Conservation (phyloP, 208 protist species). For the Porcisia hertigi region DNA sequence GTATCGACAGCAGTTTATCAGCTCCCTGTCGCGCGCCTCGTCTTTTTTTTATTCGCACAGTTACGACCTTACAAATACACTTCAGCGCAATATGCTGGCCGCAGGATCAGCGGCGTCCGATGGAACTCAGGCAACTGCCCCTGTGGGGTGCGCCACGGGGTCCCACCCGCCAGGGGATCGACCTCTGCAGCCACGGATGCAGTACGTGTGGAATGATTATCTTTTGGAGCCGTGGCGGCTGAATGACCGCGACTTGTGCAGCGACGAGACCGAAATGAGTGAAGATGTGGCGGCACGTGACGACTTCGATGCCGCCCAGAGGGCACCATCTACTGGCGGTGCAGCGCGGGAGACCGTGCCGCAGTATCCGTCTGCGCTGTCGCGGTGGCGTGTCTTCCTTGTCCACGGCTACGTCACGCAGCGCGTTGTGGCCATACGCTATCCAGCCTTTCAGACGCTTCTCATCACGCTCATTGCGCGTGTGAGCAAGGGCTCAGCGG, state of each 20-base stretch:
- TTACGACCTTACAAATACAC: conserved; percentile 95
- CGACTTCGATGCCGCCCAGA: background rate
- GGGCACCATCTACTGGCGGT: background rate
- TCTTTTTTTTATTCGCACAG: conserved; percentile 96
- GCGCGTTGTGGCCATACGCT: conserved; percentile 29
- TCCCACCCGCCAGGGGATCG: background rate
- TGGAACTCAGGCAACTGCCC: background rate
- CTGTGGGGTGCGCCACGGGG: background rate
- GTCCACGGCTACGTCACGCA: conserved; percentile 48
- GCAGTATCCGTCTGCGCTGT: conserved; percentile 21
- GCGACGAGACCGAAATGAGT: background rate
- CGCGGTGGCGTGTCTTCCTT: conserved; percentile 31
- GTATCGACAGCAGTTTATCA: conserved; percentile 80
- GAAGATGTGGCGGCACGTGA: background rate
- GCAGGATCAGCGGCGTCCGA: background rate
- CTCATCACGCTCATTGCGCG: conserved; percentile 93
- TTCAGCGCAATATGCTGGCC: conserved; percentile 93
- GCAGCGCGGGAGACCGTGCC: conserved; percentile 6
- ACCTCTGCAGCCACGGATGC: conserved; percentile 32
- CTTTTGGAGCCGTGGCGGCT: conserved; percentile 60
- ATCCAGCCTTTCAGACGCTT: conserved; percentile 20
- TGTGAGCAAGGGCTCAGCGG: conserved; percentile 90
- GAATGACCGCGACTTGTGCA: background rate
- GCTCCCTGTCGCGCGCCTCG: conserved; percentile 48
- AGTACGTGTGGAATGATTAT: conserved; percentile 90